Evolutionary conservation across 768 basidiomycete genomes (phyloP), one percentile per base, ranked within the genome.

Genomic region (Hortiboletus campestris): DNA sequence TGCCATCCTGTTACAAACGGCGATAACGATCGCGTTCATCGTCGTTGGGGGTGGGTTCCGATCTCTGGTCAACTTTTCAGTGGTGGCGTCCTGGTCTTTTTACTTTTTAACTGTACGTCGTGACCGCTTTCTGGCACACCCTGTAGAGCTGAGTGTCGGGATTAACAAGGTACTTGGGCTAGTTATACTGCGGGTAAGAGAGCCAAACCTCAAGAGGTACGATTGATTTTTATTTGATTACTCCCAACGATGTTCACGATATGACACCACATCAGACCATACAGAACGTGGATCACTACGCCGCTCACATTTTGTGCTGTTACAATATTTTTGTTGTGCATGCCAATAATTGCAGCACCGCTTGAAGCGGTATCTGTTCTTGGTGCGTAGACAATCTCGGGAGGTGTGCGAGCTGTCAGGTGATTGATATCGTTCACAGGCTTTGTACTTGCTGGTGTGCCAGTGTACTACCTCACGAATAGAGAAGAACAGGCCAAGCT

Each of bases 311-410:
- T 98, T 72, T 96, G 94, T 64, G 86, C 80, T 32, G 92, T 94
- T 42, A 55, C 59, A 6, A 31, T 67, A 53, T 55, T 58, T 74
- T 77, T 98, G 49, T 76, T 99, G 11, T 89, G 87, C 64, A 96
- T 99, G 92, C 94, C 95, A 2, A 79, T 96, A 48, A 87, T 95
- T 53, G 96, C 96, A 4, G 94, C 95, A 20, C 96, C 96, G 8
- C 74, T 86, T 14, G 89, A 96, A 68, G 94, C 95, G 0, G 69
- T 91, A 7, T 86, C 94, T 9, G 95, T 94, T 7, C 78, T 97
- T 53, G 88, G 94, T 94, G 62, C 54, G 82, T 74, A 40, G 14
- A 16, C 2, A 14, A 12, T 40, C 29, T 47, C 14, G 35, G 17
- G 44, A 46, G 22, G 19, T 36, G 25, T 40, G 12, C 28, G 32